phyloP scores from a whole-genome alignment of 768 basidiomycete species.

The Suillus fuscotomentosus region DNA sequence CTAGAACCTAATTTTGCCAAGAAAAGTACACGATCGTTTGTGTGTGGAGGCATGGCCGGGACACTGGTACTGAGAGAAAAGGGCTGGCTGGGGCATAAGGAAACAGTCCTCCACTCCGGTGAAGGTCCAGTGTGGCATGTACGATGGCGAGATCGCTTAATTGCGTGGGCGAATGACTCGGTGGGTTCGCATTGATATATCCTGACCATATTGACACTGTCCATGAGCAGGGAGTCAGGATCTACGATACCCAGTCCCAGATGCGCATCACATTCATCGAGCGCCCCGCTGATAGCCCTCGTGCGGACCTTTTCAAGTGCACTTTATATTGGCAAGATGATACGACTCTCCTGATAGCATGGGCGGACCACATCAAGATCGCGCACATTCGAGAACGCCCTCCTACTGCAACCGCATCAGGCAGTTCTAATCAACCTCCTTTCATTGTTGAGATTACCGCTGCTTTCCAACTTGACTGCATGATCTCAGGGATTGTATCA shows the following conservation, averaged over 20 bases:
- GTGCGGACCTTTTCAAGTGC: constrained; percentile 94
- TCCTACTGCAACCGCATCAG: constrained; percentile 39
- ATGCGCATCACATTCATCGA: constrained; percentile 85
- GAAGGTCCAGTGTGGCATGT: constrained; percentile 96
- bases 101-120: constrained; percentile 73
- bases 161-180: constrained; percentile 95
- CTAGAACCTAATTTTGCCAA: constrained; percentile 90
- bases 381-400: constrained; percentile 72
- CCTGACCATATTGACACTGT: constrained; percentile 3
- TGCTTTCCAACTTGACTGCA: constrained; percentile 91
- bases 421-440: constrained; percentile 50
- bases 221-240: constrained; percentile 77
- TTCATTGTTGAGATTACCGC: constrained; percentile 86
- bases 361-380: constrained; percentile 93
- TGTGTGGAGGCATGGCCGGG: constrained; percentile 92
- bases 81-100: constrained; percentile 95
- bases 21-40: constrained; percentile 71
- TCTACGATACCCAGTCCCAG: constrained; percentile 81
- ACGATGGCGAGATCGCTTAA: constrained; percentile 80
- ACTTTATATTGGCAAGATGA: constrained; percentile 92
- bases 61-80: constrained; percentile 87
- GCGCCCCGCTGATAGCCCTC: constrained; percentile 75
- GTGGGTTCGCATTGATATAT: constrained; percentile 43
- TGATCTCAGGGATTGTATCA: constrained; percentile 89
- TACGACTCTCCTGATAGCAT: constrained; percentile 83